A percentile compares a stretch with the other conserved stretches of the same genome.
Evolutionary conservation across 208 protist species (phyloP).

Genomic region (Crithidia thermophila): DNA sequence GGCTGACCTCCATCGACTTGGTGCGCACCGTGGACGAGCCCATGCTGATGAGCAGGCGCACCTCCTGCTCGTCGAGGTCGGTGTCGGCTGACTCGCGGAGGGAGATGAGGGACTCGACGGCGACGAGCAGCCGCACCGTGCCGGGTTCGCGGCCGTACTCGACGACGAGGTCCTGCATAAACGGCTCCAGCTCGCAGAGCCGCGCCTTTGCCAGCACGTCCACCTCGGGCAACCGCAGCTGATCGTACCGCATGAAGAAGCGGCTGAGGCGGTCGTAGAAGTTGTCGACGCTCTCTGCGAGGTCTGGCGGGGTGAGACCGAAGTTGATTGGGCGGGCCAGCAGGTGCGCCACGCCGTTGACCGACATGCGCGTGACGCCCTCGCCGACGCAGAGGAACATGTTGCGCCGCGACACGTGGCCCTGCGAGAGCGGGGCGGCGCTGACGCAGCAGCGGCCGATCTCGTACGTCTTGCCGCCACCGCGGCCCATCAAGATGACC

Average conservation of each 20-base stretch:
- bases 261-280: constrained; percentile 73
- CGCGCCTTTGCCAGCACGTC: constrained; percentile 58
- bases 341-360: constrained; percentile 66
- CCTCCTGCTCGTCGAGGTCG: constrained; percentile 53
- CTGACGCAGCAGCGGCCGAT: constrained; percentile 65
- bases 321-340: constrained; percentile 61
- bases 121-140: constrained; percentile 54
- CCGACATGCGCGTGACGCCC: constrained; percentile 29
- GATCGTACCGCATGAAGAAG: constrained; percentile 84
- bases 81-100: constrained; percentile 40
- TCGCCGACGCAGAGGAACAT: constrained; percentile 66
- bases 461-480: constrained; percentile 45
- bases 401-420: constrained; percentile 54
- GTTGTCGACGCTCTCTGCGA: constrained; percentile 46
- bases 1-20: constrained; percentile 38
- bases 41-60: constrained; percentile 74
- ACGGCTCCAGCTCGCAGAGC: constrained; percentile 46
- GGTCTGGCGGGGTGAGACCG: constrained; percentile 41
- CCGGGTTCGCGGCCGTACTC: constrained; percentile 80
- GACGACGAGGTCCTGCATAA: constrained; percentile 75
- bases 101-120: constrained; percentile 47
- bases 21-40: constrained; percentile 51
- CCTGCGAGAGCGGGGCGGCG: constrained; percentile 44
- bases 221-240: constrained; percentile 52
- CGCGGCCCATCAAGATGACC: constrained; percentile 60